Percentiles rank a stretch among this genome's conserved stretches.
These are phyloP conservation scores for Metschnikowia kunwiensis DNA, from an alignment of 805 yeast species.

Conservation along the genomic window DNA sequence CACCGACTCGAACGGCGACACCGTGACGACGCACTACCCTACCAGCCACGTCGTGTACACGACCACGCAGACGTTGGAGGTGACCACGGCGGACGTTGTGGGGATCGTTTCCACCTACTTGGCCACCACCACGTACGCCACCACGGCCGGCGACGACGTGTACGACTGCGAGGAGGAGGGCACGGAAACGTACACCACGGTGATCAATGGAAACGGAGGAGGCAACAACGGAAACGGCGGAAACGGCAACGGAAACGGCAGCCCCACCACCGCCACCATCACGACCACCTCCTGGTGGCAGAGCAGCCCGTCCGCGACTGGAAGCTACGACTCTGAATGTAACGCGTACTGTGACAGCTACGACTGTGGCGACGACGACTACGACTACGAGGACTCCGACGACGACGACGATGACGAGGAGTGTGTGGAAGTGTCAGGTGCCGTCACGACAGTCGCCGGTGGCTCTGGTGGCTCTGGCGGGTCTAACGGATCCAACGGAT, in stretches of 20 bases:
- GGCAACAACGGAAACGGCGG: conserved; percentile 4
- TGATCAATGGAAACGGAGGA: conserved; percentile 2
- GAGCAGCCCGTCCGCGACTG: conserved; percentile 6
- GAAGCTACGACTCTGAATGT: conserved; percentile 15
- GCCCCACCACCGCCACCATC: conserved; percentile 4
- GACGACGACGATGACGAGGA: conserved; percentile 16
- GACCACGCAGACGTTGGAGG: conserved; percentile 9
- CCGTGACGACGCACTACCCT: background rate
- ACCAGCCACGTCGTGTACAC: conserved; percentile 5
- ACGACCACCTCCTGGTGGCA: conserved; percentile 18
- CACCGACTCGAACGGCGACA: conserved; percentile 1
- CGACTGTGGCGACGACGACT: conserved; percentile 19
- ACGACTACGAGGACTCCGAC: conserved; percentile 18
- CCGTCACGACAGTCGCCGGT: background rate
- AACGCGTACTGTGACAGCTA: conserved; percentile 17
- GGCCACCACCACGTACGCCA: conserved; percentile 12
- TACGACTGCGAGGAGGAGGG: conserved; percentile 16
- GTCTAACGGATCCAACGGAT: background rate
- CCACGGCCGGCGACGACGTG: conserved; percentile 12
- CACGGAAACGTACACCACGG: conserved; percentile 7
- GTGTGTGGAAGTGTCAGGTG: conserved; percentile 3
- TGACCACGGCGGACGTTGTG: conserved; percentile 12
- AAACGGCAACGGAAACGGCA: conserved; percentile 1
- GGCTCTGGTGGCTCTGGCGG: background rate
- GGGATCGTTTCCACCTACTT: conserved; percentile 14